Evolutionary conservation across 2,329 filamentous ascomycete genomes (phyloP), one percentile per base, ranked within the genome.

Genomic region (Seiridium cupressi): DNA sequence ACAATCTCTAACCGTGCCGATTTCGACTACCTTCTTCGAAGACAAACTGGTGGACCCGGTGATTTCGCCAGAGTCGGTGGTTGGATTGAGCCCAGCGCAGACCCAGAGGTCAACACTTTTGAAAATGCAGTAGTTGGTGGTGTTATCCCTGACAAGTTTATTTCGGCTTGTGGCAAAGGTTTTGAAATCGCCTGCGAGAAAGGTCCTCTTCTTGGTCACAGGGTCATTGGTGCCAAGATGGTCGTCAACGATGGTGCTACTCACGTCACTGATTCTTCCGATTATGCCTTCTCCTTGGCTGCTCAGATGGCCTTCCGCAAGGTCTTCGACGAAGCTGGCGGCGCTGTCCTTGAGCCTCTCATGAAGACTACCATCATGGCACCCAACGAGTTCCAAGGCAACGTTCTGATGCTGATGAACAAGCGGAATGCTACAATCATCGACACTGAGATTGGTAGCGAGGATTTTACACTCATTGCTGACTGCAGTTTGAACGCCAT

Each of bases 351-450:
- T 42, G 95, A 99, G 77, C 95, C 95, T 4, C 79, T 99, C 58
- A 99, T 99, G 95, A 98, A 97, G 84, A 97, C 93, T 0, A 93
- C 93, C 62, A 93, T 99, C 70, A 97, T 93, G 38, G 93, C 95
- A 1, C 95, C 95, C 51, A 92, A 91, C 71, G 95, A 99, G 81
- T 99, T 98, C 83, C 95, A 99, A 79, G 95, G 95, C 72, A 93
- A 92, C 73, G 90, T 99, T 65, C 91, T 98, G 59, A 93, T 93
- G 70, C 80, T 99, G 55, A 84, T 99, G 80, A 99, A 98, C 82
- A 99, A 99, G 87, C 89, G 95, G 65, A 95, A 93, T 71, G 93
- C 94, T 42, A 90, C 92, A 55, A 98, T 99, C 70, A 90, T 93
- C 73, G 95, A 99, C 71, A 97, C 93, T 5, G 95, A 99, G 72